Conservation (phyloP, 2,329 filamentous ascomycete species). For the Phialocephala sp. region DNA sequence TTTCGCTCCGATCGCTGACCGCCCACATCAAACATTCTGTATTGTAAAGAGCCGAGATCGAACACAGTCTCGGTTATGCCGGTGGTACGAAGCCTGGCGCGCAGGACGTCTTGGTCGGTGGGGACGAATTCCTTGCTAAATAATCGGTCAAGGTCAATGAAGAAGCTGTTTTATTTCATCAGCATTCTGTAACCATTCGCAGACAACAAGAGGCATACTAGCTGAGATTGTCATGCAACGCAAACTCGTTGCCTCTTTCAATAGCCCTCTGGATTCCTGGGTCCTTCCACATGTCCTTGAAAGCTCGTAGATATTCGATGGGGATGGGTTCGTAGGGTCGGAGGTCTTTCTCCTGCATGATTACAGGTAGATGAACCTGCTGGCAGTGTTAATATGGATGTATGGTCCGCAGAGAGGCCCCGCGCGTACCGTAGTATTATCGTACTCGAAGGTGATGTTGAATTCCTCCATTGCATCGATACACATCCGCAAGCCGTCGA, state of each 20-base stretch:
- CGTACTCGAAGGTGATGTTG: conserved; percentile 76
- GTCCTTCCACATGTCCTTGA: conserved; percentile 86
- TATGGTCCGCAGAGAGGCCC: neutral
- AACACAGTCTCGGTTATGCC: conserved; percentile 97
- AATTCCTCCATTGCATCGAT: conserved; percentile 90
- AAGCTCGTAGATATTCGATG: conserved; percentile 75
- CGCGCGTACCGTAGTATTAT: conserved; percentile 75
- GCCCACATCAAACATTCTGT: conserved; percentile 87
- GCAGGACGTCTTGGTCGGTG: conserved; percentile 91
- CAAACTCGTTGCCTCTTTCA: conserved; percentile 92
- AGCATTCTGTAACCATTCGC: conserved; percentile 19
- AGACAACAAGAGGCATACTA: conserved; percentile 67
- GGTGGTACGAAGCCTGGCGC: conserved; percentile 87
- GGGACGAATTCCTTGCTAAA: conserved; percentile 83
- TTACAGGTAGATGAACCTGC: conserved; percentile 79
- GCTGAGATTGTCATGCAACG: conserved; percentile 90
- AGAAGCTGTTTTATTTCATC: conserved; percentile 68
- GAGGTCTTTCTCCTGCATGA: conserved; percentile 83
- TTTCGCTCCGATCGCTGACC: conserved; percentile 77
- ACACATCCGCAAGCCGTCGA: conserved; percentile 90
- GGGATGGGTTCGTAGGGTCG: conserved; percentile 82
- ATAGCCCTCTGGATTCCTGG: conserved; percentile 86
- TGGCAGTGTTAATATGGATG: conserved; percentile 15
- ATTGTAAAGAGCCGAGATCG: conserved; percentile 88
- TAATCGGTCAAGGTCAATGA: conserved; percentile 76